Evolutionary conservation across 768 basidiomycete species (phyloP), one percentile per base, ranked within the genome.

Genomic region (Calvatia gigantea): DNA sequence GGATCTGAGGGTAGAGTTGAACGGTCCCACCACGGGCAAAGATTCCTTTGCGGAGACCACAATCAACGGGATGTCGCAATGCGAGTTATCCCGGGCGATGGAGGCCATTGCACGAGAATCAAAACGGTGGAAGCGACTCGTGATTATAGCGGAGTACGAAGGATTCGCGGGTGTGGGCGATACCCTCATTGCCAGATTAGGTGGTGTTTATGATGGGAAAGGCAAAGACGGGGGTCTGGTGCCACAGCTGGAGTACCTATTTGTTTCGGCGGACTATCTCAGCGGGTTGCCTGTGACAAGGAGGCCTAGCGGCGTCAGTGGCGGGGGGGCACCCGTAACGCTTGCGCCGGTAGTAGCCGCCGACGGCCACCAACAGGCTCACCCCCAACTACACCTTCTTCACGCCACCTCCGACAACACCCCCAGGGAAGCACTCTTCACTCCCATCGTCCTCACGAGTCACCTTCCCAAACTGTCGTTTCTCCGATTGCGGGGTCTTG

Each of bases 401-500:
- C 19, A 7, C 41, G 8, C 17, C 19, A 6, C 45, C 54, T 6
- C 28, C 9, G 19, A 11, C 25, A 8, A 15, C 21, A 31, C 8
- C 21, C 2, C 31, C 8, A 8, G 31, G 9, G n/a, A n/a, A n/a
- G 14, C 29, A 33, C 29, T n/a, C 32, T 33, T 17, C n/a, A 5
- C 41, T 3, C 41, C 21, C 21, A 23, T 42, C 19, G 19, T 21
- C 6, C 41, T 42, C 11, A 21, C 35, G 17, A 37, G 7, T 12
- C 69, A 67, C 2, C 64, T 68, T 2, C 65, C 70, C 5, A 61
- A 61, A 17, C 66, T 80, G 11, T 59, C 63, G 12, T 74, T 75
- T 37, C 61, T 79, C 11, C 73, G 77, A 6, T 72, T 82, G 27
- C 71, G 75, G 4, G 79, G 78, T 7, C 59, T 78, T 8, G 75